phyloP scores from a whole-genome alignment of 352 stramenopile genomes.

The Plasmopara muralis region DNA sequence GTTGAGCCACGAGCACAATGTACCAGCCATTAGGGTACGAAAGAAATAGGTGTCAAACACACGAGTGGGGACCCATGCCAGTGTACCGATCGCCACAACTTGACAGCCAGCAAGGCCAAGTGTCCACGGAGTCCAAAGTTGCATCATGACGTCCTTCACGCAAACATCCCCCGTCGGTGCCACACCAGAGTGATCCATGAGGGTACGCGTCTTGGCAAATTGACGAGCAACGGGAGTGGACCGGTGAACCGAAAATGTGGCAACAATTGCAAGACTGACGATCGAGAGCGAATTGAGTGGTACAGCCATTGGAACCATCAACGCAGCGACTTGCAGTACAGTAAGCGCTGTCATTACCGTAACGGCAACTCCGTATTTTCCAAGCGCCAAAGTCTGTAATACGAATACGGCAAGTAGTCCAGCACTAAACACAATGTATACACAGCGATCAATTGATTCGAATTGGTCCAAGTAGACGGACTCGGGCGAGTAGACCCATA shows the following conservation, averaged over 20 bases:
- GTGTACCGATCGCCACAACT: constrained; percentile 32
- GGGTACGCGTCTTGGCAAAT: constrained; percentile 42
- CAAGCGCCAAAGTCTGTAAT: constrained; percentile 43
- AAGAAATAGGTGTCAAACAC: constrained; percentile 45
- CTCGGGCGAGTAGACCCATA: constrained; percentile 59
- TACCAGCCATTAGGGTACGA: constrained; percentile 32
- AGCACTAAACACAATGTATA: constrained; percentile 42
- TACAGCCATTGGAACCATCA: constrained; percentile 56
- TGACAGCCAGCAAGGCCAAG: constrained; percentile 36
- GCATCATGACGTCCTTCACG: constrained; percentile 31
- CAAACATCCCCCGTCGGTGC: constrained; percentile 23
- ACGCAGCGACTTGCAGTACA: constrained; percentile 49
- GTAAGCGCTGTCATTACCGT: constrained; percentile 38
- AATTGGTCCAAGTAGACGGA: constrained; percentile 74
- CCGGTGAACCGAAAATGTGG: constrained; percentile 75
- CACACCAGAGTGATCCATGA: constrained; percentile 18
- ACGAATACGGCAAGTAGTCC: constrained; percentile 42
- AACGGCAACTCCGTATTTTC: constrained; percentile 39
- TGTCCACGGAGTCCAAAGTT: constrained; percentile 34
- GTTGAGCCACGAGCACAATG: constrained; percentile 31
- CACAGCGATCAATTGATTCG: constrained; percentile 43
- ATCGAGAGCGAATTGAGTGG: constrained; percentile 79
- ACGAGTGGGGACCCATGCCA: constrained; percentile 28
- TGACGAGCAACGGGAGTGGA: constrained; percentile 61
- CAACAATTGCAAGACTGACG: constrained; percentile 69